phyloP scores from a whole-genome alignment of 805 yeast species.

The Pichia manshurica region DNA sequence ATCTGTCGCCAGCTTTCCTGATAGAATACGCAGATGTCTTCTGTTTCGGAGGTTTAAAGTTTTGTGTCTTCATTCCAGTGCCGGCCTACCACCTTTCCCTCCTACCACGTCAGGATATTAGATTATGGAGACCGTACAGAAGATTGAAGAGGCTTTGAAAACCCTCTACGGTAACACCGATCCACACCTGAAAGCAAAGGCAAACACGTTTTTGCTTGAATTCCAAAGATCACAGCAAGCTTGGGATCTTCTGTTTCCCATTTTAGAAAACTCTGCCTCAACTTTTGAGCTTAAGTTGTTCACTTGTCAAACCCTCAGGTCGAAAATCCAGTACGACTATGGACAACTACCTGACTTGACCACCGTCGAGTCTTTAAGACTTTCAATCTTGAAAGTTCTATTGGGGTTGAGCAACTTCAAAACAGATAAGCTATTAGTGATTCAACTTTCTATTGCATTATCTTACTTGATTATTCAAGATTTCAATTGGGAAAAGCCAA shows the following conservation, averaged over 20 bases:
- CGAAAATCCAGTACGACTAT: slow-evolving; percentile 79
- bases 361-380: slow-evolving; percentile 52
- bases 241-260: slow-evolving; percentile 64
- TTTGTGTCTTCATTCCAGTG: no score
- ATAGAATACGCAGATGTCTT: no score
- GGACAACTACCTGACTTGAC: slow-evolving; percentile 62
- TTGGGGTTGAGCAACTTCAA: slow-evolving; percentile 29
- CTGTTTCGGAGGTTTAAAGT: no score
- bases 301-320: slow-evolving; percentile 85
- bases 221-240: slow-evolving; percentile 83
- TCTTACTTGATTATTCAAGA: slow-evolving; percentile 79
- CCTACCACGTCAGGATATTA: no score
- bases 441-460: slow-evolving; percentile 77
- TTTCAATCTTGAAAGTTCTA: slow-evolving; percentile 56
- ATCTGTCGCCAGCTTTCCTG: no score
- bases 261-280: slow-evolving; percentile 35
- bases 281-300: slow-evolving; percentile 63
- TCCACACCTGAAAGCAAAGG: slow-evolving; percentile 36
- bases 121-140: background rate
- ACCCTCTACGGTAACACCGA: slow-evolving; percentile 37
- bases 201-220: slow-evolving; percentile 56
- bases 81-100: no score
- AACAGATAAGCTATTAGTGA: slow-evolving; percentile 51
- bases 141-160: slow-evolving; percentile 41
- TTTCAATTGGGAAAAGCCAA: slow-evolving; percentile 63